phyloP scores from a whole-genome alignment of 805 yeast species.

The Barnettozyma sp. region DNA sequence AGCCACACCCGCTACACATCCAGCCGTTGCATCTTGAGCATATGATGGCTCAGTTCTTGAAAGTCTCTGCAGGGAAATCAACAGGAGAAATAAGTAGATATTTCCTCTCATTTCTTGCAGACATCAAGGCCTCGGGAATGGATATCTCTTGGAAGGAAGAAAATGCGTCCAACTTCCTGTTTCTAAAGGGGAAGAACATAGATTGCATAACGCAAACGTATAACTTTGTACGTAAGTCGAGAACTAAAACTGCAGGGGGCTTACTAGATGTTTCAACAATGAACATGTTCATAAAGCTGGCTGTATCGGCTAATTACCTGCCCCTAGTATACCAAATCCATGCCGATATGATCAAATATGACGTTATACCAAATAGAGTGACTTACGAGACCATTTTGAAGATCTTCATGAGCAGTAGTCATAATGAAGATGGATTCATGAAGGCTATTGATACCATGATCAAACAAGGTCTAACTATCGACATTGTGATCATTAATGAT shows the following conservation, averaged over 20 bases:
- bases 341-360: not conserved
- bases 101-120: not conserved
- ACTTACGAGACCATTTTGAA: constrained; percentile 3
- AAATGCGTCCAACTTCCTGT: constrained; percentile 3
- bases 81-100: not conserved
- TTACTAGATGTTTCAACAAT: constrained; percentile 7
- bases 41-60: constrained; percentile 6
- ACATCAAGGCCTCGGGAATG: constrained; percentile 1
- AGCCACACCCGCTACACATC: constrained; percentile 4
- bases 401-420: not conserved
- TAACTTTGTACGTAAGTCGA: not conserved
- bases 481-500: constrained; percentile 5
- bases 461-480: constrained; percentile 1
- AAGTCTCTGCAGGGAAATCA: constrained; percentile 6
- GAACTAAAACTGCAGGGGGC: not conserved
- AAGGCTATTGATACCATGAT: not conserved
- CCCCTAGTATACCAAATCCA: constrained; percentile 1
- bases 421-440: not conserved
- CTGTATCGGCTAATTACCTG: not conserved
- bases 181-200: not conserved
- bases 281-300: constrained; percentile 6
- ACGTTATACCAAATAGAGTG: constrained; percentile 4
- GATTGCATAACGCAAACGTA: constrained; percentile 1
- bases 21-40: constrained; percentile 7
- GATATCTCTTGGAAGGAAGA: constrained; percentile 9